phyloP scores from a whole-genome alignment of 768 basidiomycete genomes.

The Amyloporia xantha region DNA sequence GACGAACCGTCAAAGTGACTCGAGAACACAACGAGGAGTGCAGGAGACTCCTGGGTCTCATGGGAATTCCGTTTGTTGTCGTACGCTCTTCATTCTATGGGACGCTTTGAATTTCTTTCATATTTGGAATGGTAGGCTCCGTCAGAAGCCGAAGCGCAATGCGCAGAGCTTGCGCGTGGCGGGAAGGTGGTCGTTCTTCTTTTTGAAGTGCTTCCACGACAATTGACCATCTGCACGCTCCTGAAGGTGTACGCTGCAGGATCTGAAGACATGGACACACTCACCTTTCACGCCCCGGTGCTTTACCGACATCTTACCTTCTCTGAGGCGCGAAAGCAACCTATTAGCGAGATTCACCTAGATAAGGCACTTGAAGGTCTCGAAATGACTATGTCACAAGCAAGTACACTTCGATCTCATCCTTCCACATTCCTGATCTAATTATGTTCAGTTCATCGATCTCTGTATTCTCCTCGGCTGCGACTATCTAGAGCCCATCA shows the following conservation, averaged over 20 bases:
- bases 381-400: conserved; percentile 88
- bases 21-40: conserved; percentile 96
- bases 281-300: conserved; percentile 90
- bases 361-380: conserved; percentile 80
- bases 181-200: conserved; percentile 57
- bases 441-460: conserved; percentile 72
- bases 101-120: not conserved
- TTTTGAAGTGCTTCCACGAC: no score
- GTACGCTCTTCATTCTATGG: conserved; percentile 38
- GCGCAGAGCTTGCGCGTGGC: conserved; percentile 94
- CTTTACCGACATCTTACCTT: conserved; percentile 95
- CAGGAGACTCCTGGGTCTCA: conserved; percentile 74
- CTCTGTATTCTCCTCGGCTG: conserved; percentile 95
- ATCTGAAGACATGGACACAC: conserved; percentile 99
- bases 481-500: conserved; percentile 98
- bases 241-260: conserved; percentile 92
- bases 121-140: no score
- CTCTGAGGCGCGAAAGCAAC: conserved; percentile 95
- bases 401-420: conserved; percentile 22
- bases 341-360: conserved; percentile 89
- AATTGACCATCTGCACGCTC: no score
- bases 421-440: not conserved
- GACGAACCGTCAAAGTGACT: conserved; percentile 92
- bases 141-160: conserved; percentile 98
- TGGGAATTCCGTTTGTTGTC: conserved; percentile 95